A percentile compares a stretch with the other conserved stretches of the same genome.
Evolutionary conservation across 352 stramenopile species (phyloP).

Genomic region (Pythium vanterpoolii): DNA sequence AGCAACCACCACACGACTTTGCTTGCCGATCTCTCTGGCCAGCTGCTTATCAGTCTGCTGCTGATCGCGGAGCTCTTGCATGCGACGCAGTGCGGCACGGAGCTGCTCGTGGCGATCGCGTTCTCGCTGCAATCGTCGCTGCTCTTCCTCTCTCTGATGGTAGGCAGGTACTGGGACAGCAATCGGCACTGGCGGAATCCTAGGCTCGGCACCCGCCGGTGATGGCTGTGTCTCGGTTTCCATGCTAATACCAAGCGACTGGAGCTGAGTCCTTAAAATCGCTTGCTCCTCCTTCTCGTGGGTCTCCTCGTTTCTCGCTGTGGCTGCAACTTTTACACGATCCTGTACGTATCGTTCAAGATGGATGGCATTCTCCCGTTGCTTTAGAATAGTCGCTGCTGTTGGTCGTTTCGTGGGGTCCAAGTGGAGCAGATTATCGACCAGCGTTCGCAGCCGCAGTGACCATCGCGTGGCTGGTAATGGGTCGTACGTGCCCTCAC

Average conservation of each 20-base stretch:
- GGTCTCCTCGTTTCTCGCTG: too few species aligned
- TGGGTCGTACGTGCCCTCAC: constrained; percentile 32
- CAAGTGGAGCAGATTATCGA: constrained; percentile 38
- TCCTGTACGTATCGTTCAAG: constrained; percentile 31
- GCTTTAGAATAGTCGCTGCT: constrained; percentile 31
- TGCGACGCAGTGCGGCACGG: constrained; percentile 31
- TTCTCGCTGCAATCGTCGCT: constrained; percentile 25
- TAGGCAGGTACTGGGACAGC: neutral
- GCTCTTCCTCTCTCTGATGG: constrained; percentile 18
- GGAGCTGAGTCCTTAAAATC: constrained; percentile 26
- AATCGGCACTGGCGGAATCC: neutral
- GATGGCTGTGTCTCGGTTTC: neutral
- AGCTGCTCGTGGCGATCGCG: constrained; percentile 42
- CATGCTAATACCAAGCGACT: constrained; percentile 20
- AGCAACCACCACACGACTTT: neutral
- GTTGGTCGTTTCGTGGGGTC: constrained; percentile 32
- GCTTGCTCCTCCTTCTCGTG: constrained; percentile 21
- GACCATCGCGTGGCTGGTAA: constrained; percentile 34
- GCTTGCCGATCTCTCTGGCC: neutral
- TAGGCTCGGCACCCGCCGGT: neutral
- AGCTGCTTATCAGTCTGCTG: constrained; percentile 3
- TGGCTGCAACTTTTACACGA: constrained; percentile 1
- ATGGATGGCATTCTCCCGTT: constrained; percentile 26
- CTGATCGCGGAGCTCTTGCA: constrained; percentile 38
- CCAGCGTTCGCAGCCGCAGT: constrained; percentile 25